A percentile compares a stretch with the other conserved stretches of the same genome.
phyloP scores from a whole-genome alignment of 192 early-diverging fungal species.

The Bifiguratus adelaidae region DNA sequence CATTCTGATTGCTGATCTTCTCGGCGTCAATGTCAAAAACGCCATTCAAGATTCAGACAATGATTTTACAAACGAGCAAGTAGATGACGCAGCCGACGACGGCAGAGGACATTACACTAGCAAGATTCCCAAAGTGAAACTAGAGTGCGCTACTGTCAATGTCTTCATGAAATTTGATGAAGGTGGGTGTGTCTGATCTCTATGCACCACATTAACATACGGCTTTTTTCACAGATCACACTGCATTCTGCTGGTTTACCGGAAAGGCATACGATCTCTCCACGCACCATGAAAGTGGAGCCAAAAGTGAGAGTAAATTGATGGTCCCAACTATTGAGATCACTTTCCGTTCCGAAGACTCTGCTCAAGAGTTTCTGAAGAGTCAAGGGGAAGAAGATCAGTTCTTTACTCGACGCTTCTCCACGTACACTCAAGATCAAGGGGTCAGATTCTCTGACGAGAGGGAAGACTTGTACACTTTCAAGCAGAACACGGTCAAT shows the following conservation, averaged over 20 bases:
- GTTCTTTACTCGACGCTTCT: slow-evolving; percentile 26
- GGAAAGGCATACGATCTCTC: slow-evolving; percentile 9
- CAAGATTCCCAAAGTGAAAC: slow-evolving; percentile 8
- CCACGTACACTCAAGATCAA: slow-evolving; percentile 29
- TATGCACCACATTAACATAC: background rate
- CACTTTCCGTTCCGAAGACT: slow-evolving; percentile 10
- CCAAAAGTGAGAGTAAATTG: too few relatives aligned
- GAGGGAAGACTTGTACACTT: slow-evolving; percentile 37
- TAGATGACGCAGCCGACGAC: background rate
- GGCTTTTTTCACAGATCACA: too few relatives aligned
- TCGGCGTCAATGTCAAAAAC: slow-evolving; percentile 14
- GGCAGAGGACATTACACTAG: background rate
- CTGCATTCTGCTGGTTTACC: slow-evolving; percentile 18
- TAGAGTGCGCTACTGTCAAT: slow-evolving; percentile 14
- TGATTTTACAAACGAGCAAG: background rate
- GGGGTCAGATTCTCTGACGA: slow-evolving; percentile 36
- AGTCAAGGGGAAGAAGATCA: slow-evolving; percentile 14
- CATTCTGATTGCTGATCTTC: slow-evolving; percentile 2
- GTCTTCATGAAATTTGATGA: slow-evolving; percentile 11
- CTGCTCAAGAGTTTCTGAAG: slow-evolving; percentile 3
- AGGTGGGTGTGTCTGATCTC: slow-evolving; percentile 6
- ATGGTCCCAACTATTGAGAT: slow-evolving; percentile 30
- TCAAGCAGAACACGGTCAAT: slow-evolving; percentile 40
- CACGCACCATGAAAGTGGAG: slow-evolving; percentile 1
- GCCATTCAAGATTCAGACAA: background rate